These are phyloP conservation scores for Endothia cerciana DNA, from an alignment of 2,329 filamentous ascomycete genomes.

Conservation along the genomic window DNA sequence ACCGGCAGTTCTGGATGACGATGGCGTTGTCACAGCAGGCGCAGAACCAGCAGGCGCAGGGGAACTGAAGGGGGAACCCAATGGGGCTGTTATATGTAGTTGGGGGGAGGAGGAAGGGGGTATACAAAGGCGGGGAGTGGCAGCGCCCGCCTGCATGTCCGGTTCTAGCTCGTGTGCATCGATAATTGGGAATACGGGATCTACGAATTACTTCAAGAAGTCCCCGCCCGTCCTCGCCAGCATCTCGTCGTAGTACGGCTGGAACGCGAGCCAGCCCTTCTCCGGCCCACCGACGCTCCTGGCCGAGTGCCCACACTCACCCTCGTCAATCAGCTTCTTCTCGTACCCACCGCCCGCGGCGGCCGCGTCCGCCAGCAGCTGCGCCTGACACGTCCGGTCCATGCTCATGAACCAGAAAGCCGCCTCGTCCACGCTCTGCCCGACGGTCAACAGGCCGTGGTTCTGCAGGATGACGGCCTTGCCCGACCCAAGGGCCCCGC, in stretches of 20 bases:
- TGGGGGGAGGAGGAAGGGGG: neutral
- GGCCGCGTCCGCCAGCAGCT: slow-evolving; percentile 66
- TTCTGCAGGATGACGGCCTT: slow-evolving; percentile 70
- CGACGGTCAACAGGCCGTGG: slow-evolving; percentile 72
- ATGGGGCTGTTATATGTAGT: no score
- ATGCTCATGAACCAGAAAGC: slow-evolving; percentile 70
- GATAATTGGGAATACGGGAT: neutral
- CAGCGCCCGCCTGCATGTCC: neutral
- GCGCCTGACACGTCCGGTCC: slow-evolving; percentile 68
- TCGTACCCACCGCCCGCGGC: slow-evolving; percentile 39
- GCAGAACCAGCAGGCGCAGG: slow-evolving; percentile 11
- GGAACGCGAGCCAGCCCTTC: slow-evolving; percentile 58
- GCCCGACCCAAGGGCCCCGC: slow-evolving; percentile 61
- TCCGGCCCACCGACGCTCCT: slow-evolving; percentile 45
- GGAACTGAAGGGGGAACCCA: neutral
- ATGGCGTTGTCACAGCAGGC: slow-evolving; percentile 6
- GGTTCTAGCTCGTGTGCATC: neutral
- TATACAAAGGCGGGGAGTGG: no score
- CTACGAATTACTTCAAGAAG: slow-evolving; percentile 50
- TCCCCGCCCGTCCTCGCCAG: slow-evolving; percentile 52
- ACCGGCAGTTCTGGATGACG: slow-evolving; percentile 6
- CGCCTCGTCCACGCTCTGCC: slow-evolving; percentile 72
- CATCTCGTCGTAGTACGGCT: slow-evolving; percentile 58
- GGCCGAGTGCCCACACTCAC: slow-evolving; percentile 39
- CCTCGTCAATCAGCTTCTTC: slow-evolving; percentile 41